phyloP scores from a whole-genome alignment of 176 grass and related monocot genomes.

The Oryza longistaminata region DNA sequence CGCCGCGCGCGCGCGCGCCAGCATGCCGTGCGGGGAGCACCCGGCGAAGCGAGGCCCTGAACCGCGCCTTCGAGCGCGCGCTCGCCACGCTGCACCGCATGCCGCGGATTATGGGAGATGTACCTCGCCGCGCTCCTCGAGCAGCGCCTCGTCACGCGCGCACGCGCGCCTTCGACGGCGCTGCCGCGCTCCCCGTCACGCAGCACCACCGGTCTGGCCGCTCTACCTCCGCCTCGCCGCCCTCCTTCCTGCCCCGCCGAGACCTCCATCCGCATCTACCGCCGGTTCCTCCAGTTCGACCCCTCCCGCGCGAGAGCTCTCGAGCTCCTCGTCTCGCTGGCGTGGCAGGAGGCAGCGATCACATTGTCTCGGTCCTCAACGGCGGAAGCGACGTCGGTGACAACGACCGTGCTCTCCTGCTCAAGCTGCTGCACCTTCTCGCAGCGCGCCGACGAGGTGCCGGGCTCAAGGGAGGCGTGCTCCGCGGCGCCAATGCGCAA shows the following conservation, averaged over 20 bases:
- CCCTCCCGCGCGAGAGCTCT: conserved; percentile 77
- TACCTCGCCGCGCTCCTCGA: conserved; percentile 67
- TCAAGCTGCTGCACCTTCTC: conserved; percentile 73
- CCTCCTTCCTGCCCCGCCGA: conserved; percentile 62
- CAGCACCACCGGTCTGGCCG: conserved; percentile 88
- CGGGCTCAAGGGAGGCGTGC: conserved; percentile 67
- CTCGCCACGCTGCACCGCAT: conserved; percentile 88
- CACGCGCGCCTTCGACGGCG: conserved; percentile 60
- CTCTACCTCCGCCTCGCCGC: conserved; percentile 67
- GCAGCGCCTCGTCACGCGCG: conserved; percentile 63
- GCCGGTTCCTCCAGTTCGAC: conserved; percentile 80
- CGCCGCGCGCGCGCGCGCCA: conserved; percentile 47
- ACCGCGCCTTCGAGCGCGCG: conserved; percentile 81
- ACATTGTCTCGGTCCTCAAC: conserved; percentile 66
- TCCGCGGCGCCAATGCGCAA: conserved; percentile 60
- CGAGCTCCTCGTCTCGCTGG: conserved; percentile 54
- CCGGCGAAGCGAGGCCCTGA: conserved; percentile 57
- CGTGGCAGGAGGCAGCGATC: conserved; percentile 70
- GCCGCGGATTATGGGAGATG: conserved; percentile 72
- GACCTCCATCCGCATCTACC: conserved; percentile 68
- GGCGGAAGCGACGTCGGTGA: background rate
- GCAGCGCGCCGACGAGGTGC: conserved; percentile 75
- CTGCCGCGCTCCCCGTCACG: conserved; percentile 70
- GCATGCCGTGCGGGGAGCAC: conserved; percentile 50
- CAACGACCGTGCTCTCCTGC: conserved; percentile 47